A percentile compares a stretch with the other conserved stretches of the same genome.
Conservation (phyloP, 2,329 filamentous ascomycete species). For the Alternaria atra region DNA sequence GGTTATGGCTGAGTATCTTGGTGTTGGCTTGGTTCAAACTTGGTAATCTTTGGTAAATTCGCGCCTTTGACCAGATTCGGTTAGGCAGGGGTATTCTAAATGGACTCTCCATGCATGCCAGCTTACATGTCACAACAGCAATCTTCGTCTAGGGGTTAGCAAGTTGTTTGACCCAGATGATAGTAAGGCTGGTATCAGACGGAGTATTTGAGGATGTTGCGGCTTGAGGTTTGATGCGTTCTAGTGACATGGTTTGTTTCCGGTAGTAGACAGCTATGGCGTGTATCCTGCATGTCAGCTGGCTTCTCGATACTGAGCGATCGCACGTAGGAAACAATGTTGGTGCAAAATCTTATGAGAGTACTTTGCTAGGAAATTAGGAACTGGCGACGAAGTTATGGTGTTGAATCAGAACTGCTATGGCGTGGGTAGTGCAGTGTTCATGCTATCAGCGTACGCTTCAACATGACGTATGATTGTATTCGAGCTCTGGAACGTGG, state of each 20-base stretch:
- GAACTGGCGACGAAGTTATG: background rate
- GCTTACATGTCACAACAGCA: background rate
- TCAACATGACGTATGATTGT: background rate
- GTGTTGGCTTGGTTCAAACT: too few species aligned
- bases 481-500: background rate
- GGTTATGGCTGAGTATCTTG: too few species aligned
- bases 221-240: background rate
- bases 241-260: background rate
- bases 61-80: background rate
- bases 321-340: background rate
- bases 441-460: rapidly evolving
- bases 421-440: background rate
- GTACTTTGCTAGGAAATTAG: background rate
- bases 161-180: background rate
- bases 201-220: background rate
- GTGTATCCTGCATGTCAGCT: background rate
- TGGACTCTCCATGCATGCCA: background rate
- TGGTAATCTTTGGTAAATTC: too few species aligned
- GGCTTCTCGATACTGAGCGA: background rate
- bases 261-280: background rate
- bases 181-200: background rate
- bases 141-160: background rate
- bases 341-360: background rate
- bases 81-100: background rate
- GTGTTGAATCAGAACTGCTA: background rate